phyloP scores from a whole-genome alignment of 352 stramenopile genomes.

The Aphanomyces astaci region DNA sequence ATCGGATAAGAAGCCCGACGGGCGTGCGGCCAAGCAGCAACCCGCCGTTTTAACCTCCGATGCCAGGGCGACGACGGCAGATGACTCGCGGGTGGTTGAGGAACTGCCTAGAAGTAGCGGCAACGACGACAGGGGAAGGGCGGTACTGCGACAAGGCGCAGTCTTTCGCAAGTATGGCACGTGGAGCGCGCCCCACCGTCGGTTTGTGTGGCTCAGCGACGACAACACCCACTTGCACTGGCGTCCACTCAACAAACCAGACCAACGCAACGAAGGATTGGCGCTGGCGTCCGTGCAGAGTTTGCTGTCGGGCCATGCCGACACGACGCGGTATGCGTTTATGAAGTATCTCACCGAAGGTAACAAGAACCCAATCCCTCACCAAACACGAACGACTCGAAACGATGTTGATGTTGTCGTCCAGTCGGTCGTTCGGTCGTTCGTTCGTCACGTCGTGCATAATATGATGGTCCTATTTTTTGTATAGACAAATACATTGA shows the following conservation, averaged over 20 bases:
- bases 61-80: background rate
- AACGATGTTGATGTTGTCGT: no score
- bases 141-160: constrained; percentile 29
- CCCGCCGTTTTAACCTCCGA: no score
- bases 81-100: background rate
- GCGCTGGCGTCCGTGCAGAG: constrained; percentile 37
- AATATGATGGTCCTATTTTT: no score
- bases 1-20: no score
- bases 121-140: background rate
- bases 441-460: no score
- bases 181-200: constrained; percentile 62
- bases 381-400: no score
- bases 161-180: constrained; percentile 73
- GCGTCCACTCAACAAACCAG: constrained; percentile 50
- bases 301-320: constrained; percentile 50
- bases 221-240: constrained; percentile 59
- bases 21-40: no score
- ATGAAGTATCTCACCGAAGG: constrained; percentile 70
- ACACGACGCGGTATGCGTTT: constrained; percentile 56
- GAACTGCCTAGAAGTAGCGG: background rate
- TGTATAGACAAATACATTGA: constrained; percentile 52
- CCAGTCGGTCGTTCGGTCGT: no score
- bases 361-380: constrained; percentile 22
- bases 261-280: constrained; percentile 48
- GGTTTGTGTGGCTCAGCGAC: constrained; percentile 62